Percentiles rank a stretch among this genome's conserved stretches.
phyloP scores from a whole-genome alignment of 805 yeast species.

The Cyberlindnera saturnus region DNA sequence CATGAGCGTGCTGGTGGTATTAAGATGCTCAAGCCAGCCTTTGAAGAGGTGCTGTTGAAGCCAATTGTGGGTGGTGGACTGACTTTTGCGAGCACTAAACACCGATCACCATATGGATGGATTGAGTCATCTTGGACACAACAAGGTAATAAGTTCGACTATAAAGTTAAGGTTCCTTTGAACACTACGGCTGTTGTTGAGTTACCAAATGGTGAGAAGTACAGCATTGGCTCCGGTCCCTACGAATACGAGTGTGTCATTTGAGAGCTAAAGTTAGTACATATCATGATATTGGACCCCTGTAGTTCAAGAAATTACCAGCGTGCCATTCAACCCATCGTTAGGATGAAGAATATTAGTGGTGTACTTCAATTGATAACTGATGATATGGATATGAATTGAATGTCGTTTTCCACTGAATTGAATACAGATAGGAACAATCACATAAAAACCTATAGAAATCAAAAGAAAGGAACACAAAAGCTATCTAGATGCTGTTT shows the following conservation, averaged over 20 bases:
- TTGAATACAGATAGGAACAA: too few relatives aligned
- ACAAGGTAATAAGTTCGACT: constrained; percentile 3
- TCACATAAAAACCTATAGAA: too few relatives aligned
- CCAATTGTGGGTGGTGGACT: constrained; percentile 15
- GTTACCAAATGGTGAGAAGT: constrained; percentile 5
- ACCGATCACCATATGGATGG: constrained; percentile 14
- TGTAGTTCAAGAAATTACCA: too few relatives aligned
- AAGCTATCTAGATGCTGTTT: too few relatives aligned
- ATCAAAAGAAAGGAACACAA: too few relatives aligned
- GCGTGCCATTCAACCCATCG: too few relatives aligned
- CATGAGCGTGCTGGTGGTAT: constrained; percentile 17
- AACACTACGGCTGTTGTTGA: constrained; percentile 10
- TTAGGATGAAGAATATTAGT: too few relatives aligned
- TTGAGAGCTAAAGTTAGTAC: too few relatives aligned
- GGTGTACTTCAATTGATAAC: too few relatives aligned
- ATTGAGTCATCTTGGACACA: constrained; percentile 11
- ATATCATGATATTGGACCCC: too few relatives aligned
- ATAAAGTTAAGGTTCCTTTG: constrained; percentile 10
- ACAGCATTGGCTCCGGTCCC: constrained; percentile 7
- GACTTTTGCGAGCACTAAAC: constrained; percentile 8
- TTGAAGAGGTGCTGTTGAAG: constrained; percentile 7
- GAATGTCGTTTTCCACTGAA: too few relatives aligned
- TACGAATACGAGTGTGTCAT: not conserved
- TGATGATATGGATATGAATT: too few relatives aligned
- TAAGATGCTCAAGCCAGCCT: constrained; percentile 5